A percentile compares a stretch with the other conserved stretches of the same genome.
Evolutionary conservation across 345 rosid genomes (phyloP).

Genomic region (Passiflora organensis): DNA sequence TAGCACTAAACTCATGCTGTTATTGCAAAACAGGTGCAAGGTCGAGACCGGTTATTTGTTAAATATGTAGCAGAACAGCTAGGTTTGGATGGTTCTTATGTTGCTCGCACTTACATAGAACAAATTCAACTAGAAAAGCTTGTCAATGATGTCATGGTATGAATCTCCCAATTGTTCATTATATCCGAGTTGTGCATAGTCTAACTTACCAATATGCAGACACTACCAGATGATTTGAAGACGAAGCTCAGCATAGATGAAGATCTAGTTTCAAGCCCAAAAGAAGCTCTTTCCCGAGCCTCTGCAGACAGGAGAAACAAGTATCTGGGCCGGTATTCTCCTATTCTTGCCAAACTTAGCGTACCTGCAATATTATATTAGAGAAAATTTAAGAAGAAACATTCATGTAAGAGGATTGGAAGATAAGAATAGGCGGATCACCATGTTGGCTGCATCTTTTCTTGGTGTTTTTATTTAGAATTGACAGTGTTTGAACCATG

Average conservation of each 20-base stretch:
- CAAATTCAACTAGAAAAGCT: constrained; percentile 98
- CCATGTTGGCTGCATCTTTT: neutral
- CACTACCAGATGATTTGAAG: constrained; percentile 92
- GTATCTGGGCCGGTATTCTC: constrained; percentile 82
- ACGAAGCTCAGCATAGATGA: constrained; percentile 90
- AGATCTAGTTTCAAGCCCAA: constrained; percentile 81
- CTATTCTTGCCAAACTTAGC: constrained; percentile 2
- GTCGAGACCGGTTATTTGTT: constrained; percentile 73
- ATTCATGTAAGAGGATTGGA: neutral
- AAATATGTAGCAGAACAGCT: constrained; percentile 68
- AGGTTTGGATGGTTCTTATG: constrained; percentile 82
- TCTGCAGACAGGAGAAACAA: constrained; percentile 88
- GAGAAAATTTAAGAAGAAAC: neutral
- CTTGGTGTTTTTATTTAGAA: neutral
- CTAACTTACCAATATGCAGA: constrained; percentile 46
- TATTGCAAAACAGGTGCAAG: constrained; percentile 72
- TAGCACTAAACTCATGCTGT: constrained; percentile 12
- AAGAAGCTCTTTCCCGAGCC: constrained; percentile 95
- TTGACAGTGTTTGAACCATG: neutral
- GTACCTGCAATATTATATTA: neutral
- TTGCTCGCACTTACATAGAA: constrained; percentile 91
- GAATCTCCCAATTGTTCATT: constrained; percentile 15
- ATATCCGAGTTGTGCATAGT: constrained; percentile 14
- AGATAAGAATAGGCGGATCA: neutral
- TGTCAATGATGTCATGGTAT: constrained; percentile 94